Evolutionary conservation across 78 protist genomes (phyloP), one percentile per base, ranked within the genome.

Genomic region (Ministeria vibrans): DNA sequence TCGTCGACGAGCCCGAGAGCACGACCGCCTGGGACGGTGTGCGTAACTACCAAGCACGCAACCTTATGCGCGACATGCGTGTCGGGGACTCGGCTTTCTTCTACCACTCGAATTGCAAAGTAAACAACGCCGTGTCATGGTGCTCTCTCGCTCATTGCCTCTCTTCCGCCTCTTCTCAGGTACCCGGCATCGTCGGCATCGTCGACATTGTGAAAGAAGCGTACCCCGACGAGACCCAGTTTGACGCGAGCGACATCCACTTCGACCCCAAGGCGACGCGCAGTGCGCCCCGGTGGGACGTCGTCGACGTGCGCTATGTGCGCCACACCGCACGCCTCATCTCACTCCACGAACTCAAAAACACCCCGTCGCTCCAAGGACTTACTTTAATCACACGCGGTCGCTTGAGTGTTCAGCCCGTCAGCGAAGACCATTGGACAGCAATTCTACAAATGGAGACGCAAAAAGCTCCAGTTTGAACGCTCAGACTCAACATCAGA

Each of bases 91-190:
- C 3, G 20, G 70, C 73, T 28, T 68, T 85, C 68, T 85, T 79
- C 78, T 85, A 85, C 49, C 88, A 85, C 64, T 41, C 69, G 77
- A 74, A 44, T 51, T 79, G 75, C 30, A 80, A 78, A 44, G n/a
- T n/a, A n/a, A n/a, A n/a, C n/a, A n/a, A n/a, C n/a, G n/a, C n/a
- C n/a, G n/a, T n/a, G n/a, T n/a, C n/a, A n/a, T n/a, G n/a, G n/a
- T n/a, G n/a, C n/a, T n/a, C n/a, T n/a, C n/a, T n/a, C n/a, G n/a
- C n/a, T n/a, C n/a, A n/a, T n/a, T n/a, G n/a, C n/a, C n/a, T n/a
- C n/a, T n/a, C n/a, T n/a, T n/a, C n/a, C n/a, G n/a, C n/a, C n/a
- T n/a, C n/a, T n/a, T n/a, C n/a, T n/a, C n/a, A n/a, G n/a, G 79
- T 28, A 0, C 78, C 81, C 0, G 81, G 73, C 18, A 55, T 85